Evolutionary conservation across 345 rosid species (phyloP), one percentile per base, ranked within the genome.

Genomic region (Viola odorata): DNA sequence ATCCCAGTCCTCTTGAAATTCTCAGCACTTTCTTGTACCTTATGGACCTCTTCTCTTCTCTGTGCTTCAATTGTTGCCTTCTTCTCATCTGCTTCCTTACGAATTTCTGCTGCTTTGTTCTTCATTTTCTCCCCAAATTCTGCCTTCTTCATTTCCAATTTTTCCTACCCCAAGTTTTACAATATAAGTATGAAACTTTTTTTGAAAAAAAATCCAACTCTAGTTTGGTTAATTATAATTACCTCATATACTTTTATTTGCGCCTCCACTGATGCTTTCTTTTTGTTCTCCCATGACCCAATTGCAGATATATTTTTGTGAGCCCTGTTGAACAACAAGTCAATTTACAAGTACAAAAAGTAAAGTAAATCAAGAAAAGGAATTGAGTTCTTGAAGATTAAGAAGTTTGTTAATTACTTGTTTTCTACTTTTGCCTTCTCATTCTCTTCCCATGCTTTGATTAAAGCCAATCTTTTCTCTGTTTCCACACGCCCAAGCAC

Each of bases 381-480:
- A 42, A 7, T 6, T 16, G 55, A 17, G 3, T 9, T 23, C 1
- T 6, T 37, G 8, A 13, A 36, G 14, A 61, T n/a, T 7, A 41
- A 8, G 11, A 41, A 55, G 4, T 7, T 7, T 5, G 48, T 9
- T 37, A 52, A 85, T 72, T 82, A 89, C 98, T 78, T 84, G 86
- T 81, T 85, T 42, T 89, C 91, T 9, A 78, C 76, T 79, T 85
- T 91, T 37, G 89, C 89, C 72, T 89, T 86, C 60, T 87, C 92
- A 60, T 80, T 86, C 71, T 86, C 96, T 62, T 85, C 87, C 96
- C 98, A 91, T 57, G 92, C 96, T 63, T 76, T 76, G 48, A 86
- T 67, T 55, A 87, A 78, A 37, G 96, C 85, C 68, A 61, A 61
- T 53, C 72, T 81, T 73, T 88, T 86, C 69, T 91, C 89, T 8